Conservation (phyloP, 176 grass and related monocot species). For the Ensete ventricosum region DNA sequence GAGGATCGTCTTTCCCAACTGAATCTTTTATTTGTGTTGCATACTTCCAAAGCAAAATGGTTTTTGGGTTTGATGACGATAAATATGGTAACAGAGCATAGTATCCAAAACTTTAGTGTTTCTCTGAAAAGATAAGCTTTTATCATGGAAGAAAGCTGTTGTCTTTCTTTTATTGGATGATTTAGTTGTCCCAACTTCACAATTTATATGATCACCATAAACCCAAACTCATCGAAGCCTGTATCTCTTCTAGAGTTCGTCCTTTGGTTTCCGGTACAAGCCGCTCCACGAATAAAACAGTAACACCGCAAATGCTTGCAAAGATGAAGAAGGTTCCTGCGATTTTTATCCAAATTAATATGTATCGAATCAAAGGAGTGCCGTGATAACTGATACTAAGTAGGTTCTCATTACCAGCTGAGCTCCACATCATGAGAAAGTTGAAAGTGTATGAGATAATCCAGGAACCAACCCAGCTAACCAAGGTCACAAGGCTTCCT, state of each 20-base stretch:
- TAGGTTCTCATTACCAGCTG: slow-evolving; percentile 34
- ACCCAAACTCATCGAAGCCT: slow-evolving; percentile 44
- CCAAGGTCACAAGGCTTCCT: slow-evolving; percentile 76
- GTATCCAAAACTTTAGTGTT: no score
- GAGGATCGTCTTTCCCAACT: no score
- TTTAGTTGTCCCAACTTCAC: no score
- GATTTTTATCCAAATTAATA: background rate
- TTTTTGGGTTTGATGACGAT: no score
- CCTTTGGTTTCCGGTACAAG: slow-evolving; percentile 83
- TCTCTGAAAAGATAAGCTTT: no score
- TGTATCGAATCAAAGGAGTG: background rate
- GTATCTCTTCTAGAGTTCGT: slow-evolving; percentile 74
- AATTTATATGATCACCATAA: background rate
- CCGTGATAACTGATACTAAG: no score
- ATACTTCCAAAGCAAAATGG: no score
- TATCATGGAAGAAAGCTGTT: no score
- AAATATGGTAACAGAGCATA: no score
- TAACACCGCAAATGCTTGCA: slow-evolving; percentile 48
- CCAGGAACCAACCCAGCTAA: slow-evolving; percentile 77
- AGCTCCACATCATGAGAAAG: slow-evolving; percentile 70
- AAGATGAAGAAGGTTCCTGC: slow-evolving; percentile 77
- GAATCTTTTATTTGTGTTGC: no score
- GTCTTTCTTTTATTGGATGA: no score
- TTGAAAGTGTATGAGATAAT: slow-evolving; percentile 65
- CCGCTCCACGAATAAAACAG: slow-evolving; percentile 51